These are phyloP conservation scores for Chlamydomonas sphaeroides DNA, from an alignment of 139 green algal species.

Conservation along the genomic window DNA sequence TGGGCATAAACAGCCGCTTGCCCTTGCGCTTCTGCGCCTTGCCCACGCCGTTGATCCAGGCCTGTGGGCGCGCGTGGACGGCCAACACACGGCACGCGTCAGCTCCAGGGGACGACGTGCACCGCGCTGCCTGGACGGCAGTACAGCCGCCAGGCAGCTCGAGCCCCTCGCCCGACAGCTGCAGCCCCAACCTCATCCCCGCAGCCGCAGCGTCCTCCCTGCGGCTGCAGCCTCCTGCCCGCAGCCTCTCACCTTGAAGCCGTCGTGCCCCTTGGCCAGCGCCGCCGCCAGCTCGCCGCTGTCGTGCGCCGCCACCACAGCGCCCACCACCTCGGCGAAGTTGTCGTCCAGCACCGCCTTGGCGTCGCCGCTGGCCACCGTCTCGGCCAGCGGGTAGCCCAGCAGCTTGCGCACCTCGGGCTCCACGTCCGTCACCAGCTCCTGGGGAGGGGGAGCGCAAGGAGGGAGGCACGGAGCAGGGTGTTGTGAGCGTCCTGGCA, in stretches of 20 bases:
- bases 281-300: slow-evolving; percentile 82
- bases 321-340: slow-evolving; percentile 72
- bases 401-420: slow-evolving; percentile 76
- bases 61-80: too few species aligned
- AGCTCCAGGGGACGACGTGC: too few species aligned
- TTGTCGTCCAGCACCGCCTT: slow-evolving; percentile 79
- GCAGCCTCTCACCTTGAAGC: slow-evolving; percentile 72
- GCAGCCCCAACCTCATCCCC: background rate
- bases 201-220: too few species aligned
- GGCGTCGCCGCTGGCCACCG: slow-evolving; percentile 64
- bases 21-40: slow-evolving; percentile 97
- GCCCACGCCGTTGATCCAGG: slow-evolving; percentile 91
- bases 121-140: too few species aligned
- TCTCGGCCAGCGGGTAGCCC: slow-evolving; percentile 91
- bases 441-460: slow-evolving; percentile 15
- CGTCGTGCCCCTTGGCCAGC: slow-evolving; percentile 68
- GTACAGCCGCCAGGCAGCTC: too few species aligned
- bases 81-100: too few species aligned
- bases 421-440: slow-evolving; percentile 75
- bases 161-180: background rate
- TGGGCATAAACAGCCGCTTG: slow-evolving; percentile 98
- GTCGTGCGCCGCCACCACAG: slow-evolving; percentile 81
- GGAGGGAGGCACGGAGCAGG: background rate
- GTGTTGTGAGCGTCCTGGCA: too few species aligned
- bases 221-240: too few species aligned